phyloP scores from a whole-genome alignment of 441 rosid species.

The Erodium texanum region DNA sequence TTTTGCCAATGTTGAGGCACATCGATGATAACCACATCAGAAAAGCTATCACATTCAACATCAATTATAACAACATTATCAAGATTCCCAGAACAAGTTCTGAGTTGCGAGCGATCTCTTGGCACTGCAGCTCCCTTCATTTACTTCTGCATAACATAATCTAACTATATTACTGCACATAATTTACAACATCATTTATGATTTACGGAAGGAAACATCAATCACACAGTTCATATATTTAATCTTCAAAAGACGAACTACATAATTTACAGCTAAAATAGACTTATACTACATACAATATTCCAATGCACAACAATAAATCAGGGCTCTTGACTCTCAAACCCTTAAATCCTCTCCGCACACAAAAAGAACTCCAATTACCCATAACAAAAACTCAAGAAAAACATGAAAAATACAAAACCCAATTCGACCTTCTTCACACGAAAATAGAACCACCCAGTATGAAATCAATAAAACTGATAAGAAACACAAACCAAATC shows the following conservation, averaged over 20 bases:
- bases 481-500: not conserved
- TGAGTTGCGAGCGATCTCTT: not conserved
- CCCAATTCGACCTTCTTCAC: not conserved
- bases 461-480: not conserved
- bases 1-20: not conserved
- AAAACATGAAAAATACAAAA: not conserved
- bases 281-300: no score
- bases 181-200: not conserved
- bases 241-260: not conserved
- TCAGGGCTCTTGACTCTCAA: not conserved
- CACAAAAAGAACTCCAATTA: not conserved
- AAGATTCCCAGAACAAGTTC: not conserved
- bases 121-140: constrained; percentile 4
- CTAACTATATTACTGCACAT: not conserved
- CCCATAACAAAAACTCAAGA: not conserved
- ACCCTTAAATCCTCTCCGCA: not conserved
- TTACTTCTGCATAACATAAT: not conserved
- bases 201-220: not conserved
- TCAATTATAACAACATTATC: constrained; percentile 1
- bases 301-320: not conserved
- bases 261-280: no score
- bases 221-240: not conserved
- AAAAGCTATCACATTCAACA: not conserved
- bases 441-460: not conserved
- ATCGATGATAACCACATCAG: not conserved